phyloP scores from a whole-genome alignment of 495 filamentous ascomycete genomes.

The Penicillium daleae region DNA sequence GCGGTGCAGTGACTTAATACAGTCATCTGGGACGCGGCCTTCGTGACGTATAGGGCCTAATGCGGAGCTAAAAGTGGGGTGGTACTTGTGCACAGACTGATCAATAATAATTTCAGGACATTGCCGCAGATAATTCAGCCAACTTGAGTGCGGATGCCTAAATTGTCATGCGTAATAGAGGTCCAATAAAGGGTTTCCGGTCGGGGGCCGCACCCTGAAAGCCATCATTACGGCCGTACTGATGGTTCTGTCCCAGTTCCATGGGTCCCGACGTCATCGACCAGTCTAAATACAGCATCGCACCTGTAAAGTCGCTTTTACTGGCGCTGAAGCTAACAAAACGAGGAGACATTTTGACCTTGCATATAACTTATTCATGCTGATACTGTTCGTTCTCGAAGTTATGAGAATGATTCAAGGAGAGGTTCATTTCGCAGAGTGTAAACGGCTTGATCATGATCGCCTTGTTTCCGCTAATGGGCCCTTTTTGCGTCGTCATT shows the following conservation, averaged over 20 bases:
- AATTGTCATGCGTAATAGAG: too few species aligned
- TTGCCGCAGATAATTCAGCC: too few species aligned
- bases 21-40: too few species aligned
- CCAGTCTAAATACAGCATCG: background rate
- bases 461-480: background rate
- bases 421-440: too few species aligned
- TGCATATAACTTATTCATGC: too few species aligned
- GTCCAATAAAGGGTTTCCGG: too few species aligned
- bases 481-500: background rate
- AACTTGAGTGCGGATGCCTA: background rate
- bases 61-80: slow-evolving; percentile 1
- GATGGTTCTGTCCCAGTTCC: background rate
- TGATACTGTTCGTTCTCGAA: too few species aligned
- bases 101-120: too few species aligned
- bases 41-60: background rate
- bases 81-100: background rate
- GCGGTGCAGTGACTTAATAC: background rate
- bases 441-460: background rate
- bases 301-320: background rate
- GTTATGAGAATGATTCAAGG: too few species aligned
- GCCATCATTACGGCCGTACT: too few species aligned
- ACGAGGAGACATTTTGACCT: too few species aligned
- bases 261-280: background rate
- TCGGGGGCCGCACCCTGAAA: too few species aligned
- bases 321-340: background rate